Conservation (phyloP, 768 basidiomycete species). For the Suillus discolor region DNA sequence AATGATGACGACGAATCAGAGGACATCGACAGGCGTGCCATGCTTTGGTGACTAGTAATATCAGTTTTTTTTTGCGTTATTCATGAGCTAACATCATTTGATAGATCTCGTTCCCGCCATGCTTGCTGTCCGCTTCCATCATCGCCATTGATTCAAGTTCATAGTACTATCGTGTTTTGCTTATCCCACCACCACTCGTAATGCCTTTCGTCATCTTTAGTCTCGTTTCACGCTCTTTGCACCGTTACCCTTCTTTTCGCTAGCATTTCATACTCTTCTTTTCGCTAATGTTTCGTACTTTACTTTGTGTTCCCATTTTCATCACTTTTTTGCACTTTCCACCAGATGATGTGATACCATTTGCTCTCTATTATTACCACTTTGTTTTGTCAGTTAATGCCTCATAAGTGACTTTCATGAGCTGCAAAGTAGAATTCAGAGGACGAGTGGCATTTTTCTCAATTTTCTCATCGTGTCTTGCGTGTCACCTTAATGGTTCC, state of each 20-base stretch:
- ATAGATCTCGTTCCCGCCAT: neutral
- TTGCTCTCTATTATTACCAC: too few relatives aligned
- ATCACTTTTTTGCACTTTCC: too few relatives aligned
- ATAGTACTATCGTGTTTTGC: neutral
- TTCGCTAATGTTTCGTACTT: too few relatives aligned
- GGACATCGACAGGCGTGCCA: neutral
- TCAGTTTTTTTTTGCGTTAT: neutral
- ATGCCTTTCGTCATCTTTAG: too few relatives aligned
- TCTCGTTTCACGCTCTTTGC: too few relatives aligned
- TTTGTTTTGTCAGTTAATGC: too few relatives aligned
- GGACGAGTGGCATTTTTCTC: neutral
- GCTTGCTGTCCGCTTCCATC: neutral
- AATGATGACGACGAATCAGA: neutral
- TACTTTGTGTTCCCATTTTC: too few relatives aligned
- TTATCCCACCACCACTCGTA: too few relatives aligned
- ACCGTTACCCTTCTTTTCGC: too few relatives aligned
- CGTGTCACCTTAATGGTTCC: neutral
- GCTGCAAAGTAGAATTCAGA: neutral
- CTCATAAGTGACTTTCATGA: neutral
- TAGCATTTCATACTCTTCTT: too few relatives aligned
- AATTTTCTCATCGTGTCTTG: neutral
- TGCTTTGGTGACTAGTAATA: neutral
- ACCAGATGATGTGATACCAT: too few relatives aligned
- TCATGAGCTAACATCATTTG: neutral
- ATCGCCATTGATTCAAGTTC: neutral